Percentiles rank a stretch among this genome's conserved stretches.
These are phyloP conservation scores for Arabis hirsuta DNA, from an alignment of 345 rosid genomes.

Conservation along the genomic window DNA sequence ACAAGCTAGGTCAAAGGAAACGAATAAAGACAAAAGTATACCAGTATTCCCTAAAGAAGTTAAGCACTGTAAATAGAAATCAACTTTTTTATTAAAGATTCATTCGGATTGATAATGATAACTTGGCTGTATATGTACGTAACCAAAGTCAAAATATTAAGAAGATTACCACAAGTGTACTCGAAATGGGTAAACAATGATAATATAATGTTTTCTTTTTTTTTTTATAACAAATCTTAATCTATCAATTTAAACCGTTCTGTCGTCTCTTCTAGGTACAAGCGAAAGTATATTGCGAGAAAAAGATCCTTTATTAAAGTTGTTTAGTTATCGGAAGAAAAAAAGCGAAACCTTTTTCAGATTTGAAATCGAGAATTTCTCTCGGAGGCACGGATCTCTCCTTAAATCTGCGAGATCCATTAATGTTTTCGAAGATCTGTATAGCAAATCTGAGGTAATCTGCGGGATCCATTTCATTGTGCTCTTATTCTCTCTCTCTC, in stretches of 20 bases:
- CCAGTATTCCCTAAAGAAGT: background rate
- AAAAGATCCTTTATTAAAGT: slow-evolving; percentile 15
- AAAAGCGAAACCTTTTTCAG: slow-evolving; percentile 12
- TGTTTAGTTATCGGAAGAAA: background rate
- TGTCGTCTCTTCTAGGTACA: slow-evolving; percentile 4
- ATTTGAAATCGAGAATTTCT: background rate
- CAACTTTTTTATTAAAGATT: background rate
- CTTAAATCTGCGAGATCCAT: slow-evolving; percentile 29
- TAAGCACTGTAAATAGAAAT: background rate
- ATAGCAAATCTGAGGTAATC: slow-evolving; percentile 38
- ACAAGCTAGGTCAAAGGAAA: too few relatives aligned
- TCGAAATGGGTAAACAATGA: background rate
- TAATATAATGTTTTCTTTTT: background rate
- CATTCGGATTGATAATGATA: background rate
- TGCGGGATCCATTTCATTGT: slow-evolving; percentile 15
- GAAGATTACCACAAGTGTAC: background rate
- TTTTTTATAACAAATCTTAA: background rate
- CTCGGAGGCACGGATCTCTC: slow-evolving; percentile 16
- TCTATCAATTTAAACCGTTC: background rate
- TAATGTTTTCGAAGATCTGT: slow-evolving; percentile 27
- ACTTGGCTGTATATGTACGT: background rate
- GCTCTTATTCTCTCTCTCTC: background rate
- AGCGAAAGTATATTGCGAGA: slow-evolving; percentile 17
- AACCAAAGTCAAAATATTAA: background rate
- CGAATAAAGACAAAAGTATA: background rate